A percentile compares a stretch with the other conserved stretches of the same genome.
These are phyloP conservation scores for Fraxinus velutina DNA, from an alignment of 305 asterid genomes.

Conservation along the genomic window DNA sequence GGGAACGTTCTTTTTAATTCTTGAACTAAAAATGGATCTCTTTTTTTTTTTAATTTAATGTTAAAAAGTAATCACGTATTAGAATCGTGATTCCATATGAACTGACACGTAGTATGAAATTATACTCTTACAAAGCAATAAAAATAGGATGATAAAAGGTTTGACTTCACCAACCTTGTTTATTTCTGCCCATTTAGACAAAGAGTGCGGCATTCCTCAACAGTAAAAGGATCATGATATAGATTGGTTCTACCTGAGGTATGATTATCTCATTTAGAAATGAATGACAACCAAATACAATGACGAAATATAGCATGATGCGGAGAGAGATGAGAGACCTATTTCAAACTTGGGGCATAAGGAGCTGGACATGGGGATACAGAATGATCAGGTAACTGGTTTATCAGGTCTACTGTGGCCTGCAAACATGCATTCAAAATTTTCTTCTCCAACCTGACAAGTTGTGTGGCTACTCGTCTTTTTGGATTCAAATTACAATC, in stretches of 20 bases:
- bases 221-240: conserved; percentile 16
- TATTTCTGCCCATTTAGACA: conserved; percentile 15
- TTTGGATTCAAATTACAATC: conserved; percentile 66
- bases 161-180: conserved; percentile 32
- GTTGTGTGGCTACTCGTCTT: conserved; percentile 82
- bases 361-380: conserved; percentile 91
- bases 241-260: conserved; percentile 32
- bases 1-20: conserved; percentile 6
- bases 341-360: conserved; percentile 70
- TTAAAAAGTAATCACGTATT: not conserved
- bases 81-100: not conserved
- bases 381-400: conserved; percentile 76
- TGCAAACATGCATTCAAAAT: conserved; percentile 69
- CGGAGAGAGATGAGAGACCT: conserved; percentile 37
- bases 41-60: not conserved
- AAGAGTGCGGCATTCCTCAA: conserved; percentile 24
- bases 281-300: conserved; percentile 5
- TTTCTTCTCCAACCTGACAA: conserved; percentile 79
- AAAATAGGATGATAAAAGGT: not conserved
- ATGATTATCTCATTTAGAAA: conserved; percentile 6
- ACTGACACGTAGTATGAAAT: not conserved
- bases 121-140: not conserved
- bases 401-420: conserved; percentile 66
- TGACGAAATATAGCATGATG: conserved; percentile 12
- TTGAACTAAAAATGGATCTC: not conserved